phyloP scores from a whole-genome alignment of 2,329 filamentous ascomycete genomes.

The Didymella arachidicola region DNA sequence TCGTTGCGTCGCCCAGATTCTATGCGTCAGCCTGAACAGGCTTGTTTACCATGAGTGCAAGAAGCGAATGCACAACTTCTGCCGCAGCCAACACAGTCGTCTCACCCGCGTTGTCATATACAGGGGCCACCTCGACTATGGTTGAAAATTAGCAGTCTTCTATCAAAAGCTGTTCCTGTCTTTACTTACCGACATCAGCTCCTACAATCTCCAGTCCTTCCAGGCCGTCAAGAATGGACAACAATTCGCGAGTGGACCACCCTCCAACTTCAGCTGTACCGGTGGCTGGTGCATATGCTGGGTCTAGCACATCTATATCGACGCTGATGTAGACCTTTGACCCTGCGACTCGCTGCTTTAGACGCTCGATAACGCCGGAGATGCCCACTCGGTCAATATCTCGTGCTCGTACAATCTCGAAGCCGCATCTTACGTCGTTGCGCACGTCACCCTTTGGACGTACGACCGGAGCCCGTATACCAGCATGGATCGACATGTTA shows the following conservation, averaged over 20 bases:
- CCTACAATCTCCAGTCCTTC: conserved; percentile 65
- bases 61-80: conserved; percentile 61
- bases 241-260: conserved; percentile 67
- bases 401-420: conserved; percentile 64
- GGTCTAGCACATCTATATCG: conserved; percentile 66
- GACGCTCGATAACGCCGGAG: conserved; percentile 56
- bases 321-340: conserved; percentile 65
- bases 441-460: conserved; percentile 60
- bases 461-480: conserved; percentile 64
- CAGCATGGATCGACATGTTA: conserved; percentile 68
- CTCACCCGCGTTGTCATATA: conserved; percentile 68
- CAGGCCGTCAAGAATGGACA: conserved; percentile 67
- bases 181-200: conserved; percentile 61
- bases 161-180: background rate
- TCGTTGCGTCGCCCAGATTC: background rate
- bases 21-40: conserved; percentile 38
- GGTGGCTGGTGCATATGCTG: conserved; percentile 64
- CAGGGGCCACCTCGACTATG: conserved; percentile 66
- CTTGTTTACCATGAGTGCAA: conserved; percentile 57
- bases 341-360: conserved; percentile 60
- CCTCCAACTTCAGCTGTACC: conserved; percentile 69
- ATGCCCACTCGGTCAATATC: conserved; percentile 61
- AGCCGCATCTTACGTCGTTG: conserved; percentile 67
- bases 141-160: conserved; percentile 11
- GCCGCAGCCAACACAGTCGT: conserved; percentile 64